Evolutionary conservation across 306 rosid species (phyloP).

Genomic region (Nissolia schottii): DNA sequence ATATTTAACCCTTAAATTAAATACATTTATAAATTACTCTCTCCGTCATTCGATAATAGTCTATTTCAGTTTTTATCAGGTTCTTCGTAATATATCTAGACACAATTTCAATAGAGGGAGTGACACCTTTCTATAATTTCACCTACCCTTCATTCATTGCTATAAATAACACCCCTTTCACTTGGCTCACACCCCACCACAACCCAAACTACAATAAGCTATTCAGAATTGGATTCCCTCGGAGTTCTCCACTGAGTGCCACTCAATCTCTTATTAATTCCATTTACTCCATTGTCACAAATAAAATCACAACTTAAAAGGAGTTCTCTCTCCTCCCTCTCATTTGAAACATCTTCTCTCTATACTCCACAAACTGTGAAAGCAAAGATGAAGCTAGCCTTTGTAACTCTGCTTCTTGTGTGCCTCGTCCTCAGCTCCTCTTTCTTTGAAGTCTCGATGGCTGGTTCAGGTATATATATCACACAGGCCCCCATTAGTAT

Average conservation of each 20-base stretch:
- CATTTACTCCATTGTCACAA: neutral
- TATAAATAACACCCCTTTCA: slow-evolving; percentile 26
- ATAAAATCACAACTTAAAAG: neutral
- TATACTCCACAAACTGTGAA: neutral
- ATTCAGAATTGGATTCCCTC: neutral
- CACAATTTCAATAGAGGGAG: too few relatives aligned
- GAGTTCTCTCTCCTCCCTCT: neutral
- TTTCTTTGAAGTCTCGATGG: slow-evolving; percentile 40
- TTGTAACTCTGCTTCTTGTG: slow-evolving; percentile 44
- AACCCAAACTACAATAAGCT: neutral
- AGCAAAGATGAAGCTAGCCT: slow-evolving; percentile 49
- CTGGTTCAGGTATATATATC: slow-evolving; percentile 51
- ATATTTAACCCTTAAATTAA: too few relatives aligned
- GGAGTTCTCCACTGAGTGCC: neutral
- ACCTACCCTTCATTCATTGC: slow-evolving; percentile 1
- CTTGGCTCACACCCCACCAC: neutral
- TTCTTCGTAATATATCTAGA: too few relatives aligned
- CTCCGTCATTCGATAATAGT: too few relatives aligned
- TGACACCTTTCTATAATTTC: neutral
- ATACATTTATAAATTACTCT: too few relatives aligned
- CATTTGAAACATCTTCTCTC: too few relatives aligned
- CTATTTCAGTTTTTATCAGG: too few relatives aligned
- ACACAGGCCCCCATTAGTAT: neutral
- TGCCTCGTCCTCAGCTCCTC: slow-evolving; percentile 56
- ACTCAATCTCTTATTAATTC: neutral